Percentiles rank a stretch among this genome's conserved stretches.
Evolutionary conservation across 106 monocot species (phyloP).

Genomic region (Acorus calamus): DNA sequence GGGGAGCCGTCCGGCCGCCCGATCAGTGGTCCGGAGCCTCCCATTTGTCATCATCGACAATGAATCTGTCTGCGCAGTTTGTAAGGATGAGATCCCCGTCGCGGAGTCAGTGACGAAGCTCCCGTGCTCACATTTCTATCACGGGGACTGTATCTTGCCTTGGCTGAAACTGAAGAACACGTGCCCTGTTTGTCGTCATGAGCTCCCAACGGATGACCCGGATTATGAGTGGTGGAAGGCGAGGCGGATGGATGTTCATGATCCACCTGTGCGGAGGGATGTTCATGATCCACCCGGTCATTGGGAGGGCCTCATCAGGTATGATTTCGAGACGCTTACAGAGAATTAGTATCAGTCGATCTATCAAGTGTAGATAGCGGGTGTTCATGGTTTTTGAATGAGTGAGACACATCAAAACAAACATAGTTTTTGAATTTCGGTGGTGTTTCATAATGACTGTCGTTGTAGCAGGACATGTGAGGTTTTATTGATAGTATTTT

Average conservation of each 20-base stretch:
- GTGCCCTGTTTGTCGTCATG: slow-evolving; percentile 77
- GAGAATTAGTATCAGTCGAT: slow-evolving; percentile 2
- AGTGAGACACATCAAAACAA: no score
- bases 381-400: no score
- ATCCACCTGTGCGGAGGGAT: not conserved
- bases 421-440: no score
- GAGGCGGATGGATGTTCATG: slow-evolving; percentile 9
- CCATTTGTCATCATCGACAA: slow-evolving; percentile 35
- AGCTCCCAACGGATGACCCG: slow-evolving; percentile 65
- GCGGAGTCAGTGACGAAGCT: slow-evolving; percentile 55
- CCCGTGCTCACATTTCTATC: slow-evolving; percentile 70
- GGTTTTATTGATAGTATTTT: no score
- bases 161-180: slow-evolving; percentile 78
- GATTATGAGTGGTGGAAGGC: slow-evolving; percentile 52
- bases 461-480: no score
- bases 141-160: slow-evolving; percentile 74
- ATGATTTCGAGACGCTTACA: slow-evolving; percentile 33
- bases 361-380: no score
- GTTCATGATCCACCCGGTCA: not conserved
- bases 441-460: no score
- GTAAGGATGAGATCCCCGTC: slow-evolving; percentile 52
- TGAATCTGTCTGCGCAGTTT: slow-evolving; percentile 50
- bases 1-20: slow-evolving; percentile 58
- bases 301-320: slow-evolving; percentile 12
- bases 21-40: slow-evolving; percentile 46